A percentile compares a stretch with the other conserved stretches of the same genome.
Conservation (phyloP, 805 yeast genomes). For the Candida succiphila region DNA sequence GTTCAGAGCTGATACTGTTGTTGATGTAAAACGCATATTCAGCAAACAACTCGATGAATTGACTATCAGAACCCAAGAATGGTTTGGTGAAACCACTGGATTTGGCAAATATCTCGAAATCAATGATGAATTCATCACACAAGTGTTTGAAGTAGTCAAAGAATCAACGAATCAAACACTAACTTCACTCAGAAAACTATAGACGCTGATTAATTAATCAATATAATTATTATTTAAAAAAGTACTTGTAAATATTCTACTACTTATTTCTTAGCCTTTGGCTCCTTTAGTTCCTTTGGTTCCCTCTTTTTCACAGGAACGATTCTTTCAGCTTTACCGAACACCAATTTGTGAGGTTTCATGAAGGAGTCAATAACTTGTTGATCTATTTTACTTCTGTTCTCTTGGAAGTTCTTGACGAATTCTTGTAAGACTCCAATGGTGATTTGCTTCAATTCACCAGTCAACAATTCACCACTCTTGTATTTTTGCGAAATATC, state of each 20-base stretch:
- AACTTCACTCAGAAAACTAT: constrained; percentile 6
- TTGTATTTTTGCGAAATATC: constrained; percentile 55
- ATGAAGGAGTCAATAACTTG: constrained; percentile 56
- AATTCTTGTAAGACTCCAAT: constrained; percentile 71
- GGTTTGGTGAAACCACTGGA: constrained; percentile 9
- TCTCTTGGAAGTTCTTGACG: constrained; percentile 74
- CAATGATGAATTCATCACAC: constrained; percentile 5
- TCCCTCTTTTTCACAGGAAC: constrained; percentile 57
- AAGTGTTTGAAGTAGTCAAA: constrained; percentile 5
- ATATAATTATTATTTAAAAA: not conserved
- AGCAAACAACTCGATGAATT: constrained; percentile 5
- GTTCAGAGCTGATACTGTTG: constrained; percentile 7
- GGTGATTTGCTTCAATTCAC: constrained; percentile 87
- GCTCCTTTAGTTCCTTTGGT: constrained; percentile 28
- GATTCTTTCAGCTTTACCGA: constrained; percentile 64
- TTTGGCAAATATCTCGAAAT: constrained; percentile 12
- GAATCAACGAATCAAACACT: constrained; percentile 8
- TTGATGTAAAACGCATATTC: constrained; percentile 8
- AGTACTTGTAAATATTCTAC: not conserved
- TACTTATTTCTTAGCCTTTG: not conserved
- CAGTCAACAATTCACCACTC: constrained; percentile 76
- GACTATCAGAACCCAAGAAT: constrained; percentile 4
- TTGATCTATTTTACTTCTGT: constrained; percentile 58
- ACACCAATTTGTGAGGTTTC: constrained; percentile 74
- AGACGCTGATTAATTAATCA: not conserved